Evolutionary conservation across 345 rosid species (phyloP), one percentile per base, ranked within the genome.

Genomic region (Arabis alpina): DNA sequence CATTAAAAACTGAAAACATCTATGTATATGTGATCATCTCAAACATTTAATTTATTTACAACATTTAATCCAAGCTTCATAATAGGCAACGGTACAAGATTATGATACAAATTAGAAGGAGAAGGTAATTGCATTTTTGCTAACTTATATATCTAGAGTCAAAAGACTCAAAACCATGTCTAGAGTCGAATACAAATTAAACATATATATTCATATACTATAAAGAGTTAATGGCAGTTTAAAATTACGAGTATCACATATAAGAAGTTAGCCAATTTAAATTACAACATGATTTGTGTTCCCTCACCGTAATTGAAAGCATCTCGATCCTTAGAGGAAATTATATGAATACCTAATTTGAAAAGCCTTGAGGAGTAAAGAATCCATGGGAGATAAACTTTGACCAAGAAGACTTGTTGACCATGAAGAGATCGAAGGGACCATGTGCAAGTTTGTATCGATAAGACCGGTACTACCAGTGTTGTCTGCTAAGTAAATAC

Each of bases 401-500:
- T 64, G 58, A 64, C 69, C 58, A 37, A 64, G 58, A 13, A 64
- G 69, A 64, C 69, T 64, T 37, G 69, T 64, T 37, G 69, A 50
- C 69, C 69, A 64, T 49, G 68, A 64, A 4, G 68, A 51, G 37
- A 64, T 39, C 4, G 69, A 51, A 64, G 49, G 57, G 3, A 49
- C 14, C 59, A 51, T 51, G 49, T 37, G 37, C 6, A 64, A 36
- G 10, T 37, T 64, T 56, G 50, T 49, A 3, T 64, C 56, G 16
- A 23, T 1, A 50, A 50, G 48, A 50, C 36, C 47, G n/a, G 23
- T 44, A 44, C 34, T 48, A 32, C 10, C 37, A 24, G 6, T 39
- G 49, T n/a, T 51, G 10, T 51, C 59, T 14, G 48, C 24, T 25
- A 51, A 51, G 39, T 65, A 51, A 24, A 11, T 39, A 65, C 14